These are phyloP conservation scores for Heterobasidion irregulare DNA, from an alignment of 1,284 basidiomycete genomes.

Conservation along the genomic window DNA sequence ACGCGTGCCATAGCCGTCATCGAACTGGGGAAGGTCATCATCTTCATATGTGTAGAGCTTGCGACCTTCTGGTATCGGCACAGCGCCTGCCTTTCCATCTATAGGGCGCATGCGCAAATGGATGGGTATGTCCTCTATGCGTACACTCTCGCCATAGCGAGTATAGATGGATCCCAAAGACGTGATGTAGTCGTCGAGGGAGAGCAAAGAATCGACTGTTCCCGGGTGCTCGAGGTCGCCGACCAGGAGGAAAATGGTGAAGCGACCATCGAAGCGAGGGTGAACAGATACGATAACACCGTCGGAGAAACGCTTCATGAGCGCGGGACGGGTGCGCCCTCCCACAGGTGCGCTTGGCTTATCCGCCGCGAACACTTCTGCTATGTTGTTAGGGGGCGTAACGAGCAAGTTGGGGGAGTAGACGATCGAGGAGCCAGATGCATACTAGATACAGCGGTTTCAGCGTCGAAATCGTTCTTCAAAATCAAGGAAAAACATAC, in stretches of 20 bases:
- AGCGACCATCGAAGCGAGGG: constrained; percentile 15
- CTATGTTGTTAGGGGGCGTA: neutral
- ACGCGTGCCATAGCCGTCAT: too few species aligned
- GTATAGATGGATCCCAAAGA: constrained; percentile 13
- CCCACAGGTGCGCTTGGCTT: constrained; percentile 5
- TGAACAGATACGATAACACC: constrained; percentile 4
- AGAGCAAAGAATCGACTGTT: constrained; percentile 7
- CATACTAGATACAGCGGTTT: constrained; percentile 2
- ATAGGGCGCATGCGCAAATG: too few species aligned
- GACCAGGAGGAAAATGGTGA: constrained; percentile 16
- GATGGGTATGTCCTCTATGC: too few species aligned
- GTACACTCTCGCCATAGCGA: constrained; percentile 1
- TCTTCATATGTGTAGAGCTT: too few species aligned
- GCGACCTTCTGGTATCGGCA: too few species aligned
- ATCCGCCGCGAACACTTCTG: constrained; percentile 1
- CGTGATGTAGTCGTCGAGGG: constrained; percentile 13
- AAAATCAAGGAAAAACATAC: neutral
- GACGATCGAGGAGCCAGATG: constrained; percentile 6
- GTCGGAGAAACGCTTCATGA: constrained; percentile 7
- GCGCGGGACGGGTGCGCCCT: constrained; percentile 8
- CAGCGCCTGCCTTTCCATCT: too few species aligned
- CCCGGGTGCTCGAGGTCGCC: constrained; percentile 12
- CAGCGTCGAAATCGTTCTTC: neutral
- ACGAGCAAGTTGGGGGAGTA: constrained; percentile 4
- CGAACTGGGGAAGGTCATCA: too few species aligned